Base-by-base conservation (phyloP, 495 filamentous ascomycete genomes). In the Penicillium psychrofluorescens region DNA sequence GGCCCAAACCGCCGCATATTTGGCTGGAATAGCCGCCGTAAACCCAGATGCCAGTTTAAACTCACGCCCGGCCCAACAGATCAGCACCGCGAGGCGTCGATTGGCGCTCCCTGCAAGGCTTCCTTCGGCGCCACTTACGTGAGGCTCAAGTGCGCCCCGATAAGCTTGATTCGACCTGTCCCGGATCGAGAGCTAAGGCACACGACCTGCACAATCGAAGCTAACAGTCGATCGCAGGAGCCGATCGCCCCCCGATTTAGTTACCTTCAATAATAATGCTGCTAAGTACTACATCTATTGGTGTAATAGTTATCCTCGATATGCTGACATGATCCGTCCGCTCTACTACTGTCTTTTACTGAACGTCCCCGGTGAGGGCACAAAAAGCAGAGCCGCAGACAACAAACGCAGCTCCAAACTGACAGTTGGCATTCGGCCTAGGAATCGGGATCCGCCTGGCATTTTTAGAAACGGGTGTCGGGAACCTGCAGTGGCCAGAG, bases 101-200 rank as follows among this genome's bases (percentile, higher is more conserved):
- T 52, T 54, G 54, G 50, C 38, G 54, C 44, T 22, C 22, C 41
- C 39, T 43, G 27, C 33, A 46, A 56, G 48, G 46, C 46, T 54
- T 56, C 46, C 38, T 40, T 54, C 44, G 54, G 54, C 37, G 44
- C 35, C 40, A 38, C 44, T 45, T 35, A 44, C 35, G 33, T 28
- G 27, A 28, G 31, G 22, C 22, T 22, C 22, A 22, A 22, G 22
- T 22, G 22, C 22, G 22, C 22, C 22, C 38, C 38, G 46, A 48
- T 50, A 50, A 53, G 44, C 54, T 53, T 53, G 46, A 45, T 30
- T 54, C 12, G 22, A 56, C 43, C 7, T 34, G 22, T 4, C 22
- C 22, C 22, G 22, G 22, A 22, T 22, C 22, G 22, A 22, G 22
- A 22, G 22, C 3, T 22, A 22, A 22, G 22, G 22, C 22, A 22